These are phyloP conservation scores for Lachnellula arida DNA, from an alignment of 2,329 filamentous ascomycete genomes.

Conservation along the genomic window DNA sequence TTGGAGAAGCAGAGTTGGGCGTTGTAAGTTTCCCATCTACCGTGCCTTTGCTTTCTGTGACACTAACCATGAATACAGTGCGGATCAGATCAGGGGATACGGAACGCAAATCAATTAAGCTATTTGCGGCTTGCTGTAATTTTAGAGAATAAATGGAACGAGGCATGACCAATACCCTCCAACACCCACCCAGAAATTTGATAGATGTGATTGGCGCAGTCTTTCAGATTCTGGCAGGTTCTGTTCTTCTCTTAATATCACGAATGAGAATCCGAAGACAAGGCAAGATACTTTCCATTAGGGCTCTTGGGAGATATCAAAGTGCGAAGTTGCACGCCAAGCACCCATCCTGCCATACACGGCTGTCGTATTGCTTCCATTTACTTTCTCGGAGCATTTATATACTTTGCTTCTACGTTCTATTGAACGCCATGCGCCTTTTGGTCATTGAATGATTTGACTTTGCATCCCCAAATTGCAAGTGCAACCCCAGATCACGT, in stretches of 20 bases:
- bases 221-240: no score
- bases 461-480: no score
- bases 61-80: conserved; percentile 38
- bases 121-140: conserved; percentile 22
- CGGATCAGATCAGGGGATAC: conserved; percentile 90
- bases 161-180: conserved; percentile 14
- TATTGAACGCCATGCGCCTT: no score
- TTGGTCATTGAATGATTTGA: no score
- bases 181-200: background rate
- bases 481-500: no score
- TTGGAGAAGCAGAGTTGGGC: conserved; percentile 97
- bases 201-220: background rate
- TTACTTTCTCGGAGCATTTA: no score
- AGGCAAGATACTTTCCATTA: no score
- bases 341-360: no score
- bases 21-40: conserved; percentile 45
- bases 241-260: background rate
- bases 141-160: conserved; percentile 26
- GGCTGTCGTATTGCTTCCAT: no score
- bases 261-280: background rate
- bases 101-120: conserved; percentile 67
- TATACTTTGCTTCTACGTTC: no score
- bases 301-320: no score
- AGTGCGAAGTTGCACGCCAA: no score
- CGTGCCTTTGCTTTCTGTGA: background rate